phyloP scores from a whole-genome alignment of 371 early-diverging fungal genomes.

The Apophysomyces ossiformis region DNA sequence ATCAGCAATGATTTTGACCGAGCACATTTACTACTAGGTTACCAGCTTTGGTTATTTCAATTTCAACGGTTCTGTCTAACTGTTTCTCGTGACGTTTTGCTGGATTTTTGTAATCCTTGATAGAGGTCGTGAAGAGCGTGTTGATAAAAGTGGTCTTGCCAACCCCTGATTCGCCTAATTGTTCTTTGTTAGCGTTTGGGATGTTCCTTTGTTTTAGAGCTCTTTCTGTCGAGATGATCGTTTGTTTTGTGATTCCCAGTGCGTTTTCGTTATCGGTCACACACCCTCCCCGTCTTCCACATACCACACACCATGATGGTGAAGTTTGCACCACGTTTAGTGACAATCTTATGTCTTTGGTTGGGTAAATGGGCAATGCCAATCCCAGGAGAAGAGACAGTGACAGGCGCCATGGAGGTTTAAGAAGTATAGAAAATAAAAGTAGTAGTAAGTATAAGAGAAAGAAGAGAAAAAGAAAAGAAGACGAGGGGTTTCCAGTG shows the following conservation, averaged over 20 bases:
- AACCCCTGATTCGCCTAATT: constrained; percentile 39
- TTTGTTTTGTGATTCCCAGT: neutral
- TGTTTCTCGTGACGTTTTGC: constrained; percentile 59
- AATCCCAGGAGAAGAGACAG: constrained; percentile 62
- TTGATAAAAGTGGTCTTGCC: constrained; percentile 90
- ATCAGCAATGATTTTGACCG: neutral
- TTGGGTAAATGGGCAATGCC: constrained; percentile 97
- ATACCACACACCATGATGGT: constrained; percentile 95
- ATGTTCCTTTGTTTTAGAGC: neutral
- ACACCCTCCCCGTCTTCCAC: constrained; percentile 21
- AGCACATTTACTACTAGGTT: neutral
- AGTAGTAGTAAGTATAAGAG: constrained; percentile 4
- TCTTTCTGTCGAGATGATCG: constrained; percentile 11
- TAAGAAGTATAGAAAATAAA: neutral
- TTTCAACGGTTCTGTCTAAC: constrained; percentile 76
- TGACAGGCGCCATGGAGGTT: constrained; percentile 32
- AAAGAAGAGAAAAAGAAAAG: neutral
- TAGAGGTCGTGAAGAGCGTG: constrained; percentile 75
- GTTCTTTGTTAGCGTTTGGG: neutral
- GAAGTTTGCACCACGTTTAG: constrained; percentile 88
- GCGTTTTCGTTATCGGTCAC: neutral
- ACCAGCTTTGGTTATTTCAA: constrained; percentile 63
- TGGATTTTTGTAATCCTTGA: constrained; percentile 70
- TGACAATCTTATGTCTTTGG: constrained; percentile 93
- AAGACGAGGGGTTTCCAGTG: neutral